Evolutionary conservation across 805 yeast species (phyloP), one percentile per base, ranked within the genome.

Genomic region (Nakazawaea pomicola): DNA sequence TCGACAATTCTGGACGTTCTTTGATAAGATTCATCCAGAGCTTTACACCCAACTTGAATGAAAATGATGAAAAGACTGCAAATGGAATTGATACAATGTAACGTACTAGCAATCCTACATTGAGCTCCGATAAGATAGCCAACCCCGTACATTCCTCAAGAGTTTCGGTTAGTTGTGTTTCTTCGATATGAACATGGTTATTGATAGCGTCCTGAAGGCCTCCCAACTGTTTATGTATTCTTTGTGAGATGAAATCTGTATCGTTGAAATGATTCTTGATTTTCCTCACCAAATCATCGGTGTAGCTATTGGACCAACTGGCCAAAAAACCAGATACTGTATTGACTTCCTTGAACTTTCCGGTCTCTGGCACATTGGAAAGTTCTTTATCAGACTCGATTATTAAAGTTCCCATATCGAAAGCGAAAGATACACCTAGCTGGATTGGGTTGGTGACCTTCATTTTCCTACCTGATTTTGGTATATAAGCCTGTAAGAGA

Each of bases 401-500:
- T 10, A 87, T 72, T 4, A 74, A 58, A 4, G 93, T 88, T 1
- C 95, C 95, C 80, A 88, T 74, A 49, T 86, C 93, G 44, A 90
- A 65, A 0, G 99, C 98, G 68, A 91, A 86, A 0, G 95, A 81
- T 36, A 89, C 82, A 41, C 98, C 98, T 53, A 74, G 80, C 43
- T 84, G 81, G 31, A 85, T 72, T 27, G 55, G 38, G 34, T 49
- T 45, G n/a, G 34, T 21, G 42, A 39, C 11, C 47, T 42, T 36
- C 49, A 57, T 28, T 48, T 29, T 14, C n/a, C 24, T 36, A 18
- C 58, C 57, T 6, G 54, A 54, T 23, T 49, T 53, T 1, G 87
- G 71, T 3, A 89, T 76, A 53, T 91, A 93, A 0, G 83, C 68
- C 53, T 86, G 93, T 35, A 93, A 67, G 48, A 91, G 67, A 33